Percentiles rank a stretch among this genome's conserved stretches.
Conservation (phyloP, 1,284 basidiomycete species). For the Cryptococcus floricola region DNA sequence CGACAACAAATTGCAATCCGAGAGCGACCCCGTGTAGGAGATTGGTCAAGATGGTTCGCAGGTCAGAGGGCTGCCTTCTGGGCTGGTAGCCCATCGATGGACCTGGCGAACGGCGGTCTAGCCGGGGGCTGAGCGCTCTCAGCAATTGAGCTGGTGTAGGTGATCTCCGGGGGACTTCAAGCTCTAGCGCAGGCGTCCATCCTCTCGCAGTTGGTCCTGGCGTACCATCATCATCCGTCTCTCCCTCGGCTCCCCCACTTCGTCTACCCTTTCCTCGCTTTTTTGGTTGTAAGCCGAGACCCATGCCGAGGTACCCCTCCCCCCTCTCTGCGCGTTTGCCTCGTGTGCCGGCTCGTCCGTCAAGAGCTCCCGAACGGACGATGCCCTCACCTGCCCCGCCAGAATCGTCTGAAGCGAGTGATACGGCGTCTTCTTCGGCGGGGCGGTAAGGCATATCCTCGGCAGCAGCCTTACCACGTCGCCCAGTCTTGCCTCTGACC, state of each 20-base stretch:
- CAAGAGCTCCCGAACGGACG: slow-evolving; percentile 30
- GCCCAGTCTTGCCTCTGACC: slow-evolving; percentile 11
- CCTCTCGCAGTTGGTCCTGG: slow-evolving; percentile 1
- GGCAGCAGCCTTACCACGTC: slow-evolving; percentile 18
- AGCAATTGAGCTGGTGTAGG: slow-evolving; percentile 29
- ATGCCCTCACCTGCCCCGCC: slow-evolving; percentile 36
- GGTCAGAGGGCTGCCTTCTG: slow-evolving; percentile 16
- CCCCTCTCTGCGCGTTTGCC: slow-evolving; percentile 33
- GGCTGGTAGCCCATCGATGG: slow-evolving; percentile 12
- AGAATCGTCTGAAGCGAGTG: slow-evolving; percentile 29
- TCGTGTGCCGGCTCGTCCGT: slow-evolving; percentile 30
- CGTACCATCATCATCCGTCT: slow-evolving; percentile 11
- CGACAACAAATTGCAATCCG: slow-evolving; percentile 23
- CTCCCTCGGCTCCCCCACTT: slow-evolving; percentile 5
- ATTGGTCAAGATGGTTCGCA: slow-evolving; percentile 28
- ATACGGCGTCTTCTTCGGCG: slow-evolving; percentile 31
- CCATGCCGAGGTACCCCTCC: slow-evolving; percentile 40
- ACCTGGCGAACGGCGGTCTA: slow-evolving; percentile 18
- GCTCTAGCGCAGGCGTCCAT: slow-evolving; percentile 6
- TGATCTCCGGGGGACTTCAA: slow-evolving; percentile 16
- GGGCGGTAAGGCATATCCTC: slow-evolving; percentile 42
- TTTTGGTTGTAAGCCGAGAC: slow-evolving; percentile 29
- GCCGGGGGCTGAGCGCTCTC: slow-evolving; percentile 24
- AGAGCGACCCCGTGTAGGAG: slow-evolving; percentile 30
- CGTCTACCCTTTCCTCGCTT: slow-evolving; percentile 20